Conservation (phyloP, 2,329 filamentous ascomycete species). For the Talaromyces sp. region DNA sequence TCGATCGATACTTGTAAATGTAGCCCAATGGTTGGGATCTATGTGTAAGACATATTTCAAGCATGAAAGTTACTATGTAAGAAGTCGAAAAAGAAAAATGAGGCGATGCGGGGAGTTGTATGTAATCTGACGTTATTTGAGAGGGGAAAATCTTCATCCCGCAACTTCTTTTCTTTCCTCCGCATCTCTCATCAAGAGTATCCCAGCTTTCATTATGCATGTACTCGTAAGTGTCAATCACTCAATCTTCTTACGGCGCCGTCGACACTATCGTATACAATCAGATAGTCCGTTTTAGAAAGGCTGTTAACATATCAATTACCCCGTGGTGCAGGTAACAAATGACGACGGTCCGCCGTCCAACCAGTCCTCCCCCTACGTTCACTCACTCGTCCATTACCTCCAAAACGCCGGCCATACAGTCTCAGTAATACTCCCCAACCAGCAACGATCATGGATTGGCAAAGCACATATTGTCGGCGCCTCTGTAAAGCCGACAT, state of each 20-base stretch:
- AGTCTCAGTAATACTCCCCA: constrained; percentile 88
- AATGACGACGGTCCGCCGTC: constrained; percentile 83
- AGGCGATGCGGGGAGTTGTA: background rate
- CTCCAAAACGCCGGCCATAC: constrained; percentile 73
- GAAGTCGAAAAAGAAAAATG: background rate
- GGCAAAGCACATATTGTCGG: constrained; percentile 97
- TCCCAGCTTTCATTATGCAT: constrained; percentile 41
- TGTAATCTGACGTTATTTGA: background rate
- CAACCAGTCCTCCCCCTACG: constrained; percentile 72
- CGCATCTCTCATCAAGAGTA: background rate
- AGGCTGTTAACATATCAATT: background rate
- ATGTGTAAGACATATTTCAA: background rate
- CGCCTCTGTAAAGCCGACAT: constrained; percentile 76
- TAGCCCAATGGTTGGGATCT: background rate
- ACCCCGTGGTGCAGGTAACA: constrained; percentile 34
- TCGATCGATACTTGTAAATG: background rate
- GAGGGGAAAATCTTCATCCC: constrained; percentile 7
- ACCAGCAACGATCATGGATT: constrained; percentile 95
- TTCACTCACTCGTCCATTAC: constrained; percentile 68
- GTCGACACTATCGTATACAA: background rate
- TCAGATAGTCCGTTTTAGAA: background rate
- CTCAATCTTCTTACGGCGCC: background rate
- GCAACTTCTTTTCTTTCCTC: constrained; percentile 2
- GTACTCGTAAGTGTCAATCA: constrained; percentile 44
- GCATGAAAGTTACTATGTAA: background rate